A percentile compares a stretch with the other conserved stretches of the same genome.
These are phyloP conservation scores for Juglanconis oblonga DNA, from an alignment of 2,329 filamentous ascomycete genomes.

Conservation along the genomic window DNA sequence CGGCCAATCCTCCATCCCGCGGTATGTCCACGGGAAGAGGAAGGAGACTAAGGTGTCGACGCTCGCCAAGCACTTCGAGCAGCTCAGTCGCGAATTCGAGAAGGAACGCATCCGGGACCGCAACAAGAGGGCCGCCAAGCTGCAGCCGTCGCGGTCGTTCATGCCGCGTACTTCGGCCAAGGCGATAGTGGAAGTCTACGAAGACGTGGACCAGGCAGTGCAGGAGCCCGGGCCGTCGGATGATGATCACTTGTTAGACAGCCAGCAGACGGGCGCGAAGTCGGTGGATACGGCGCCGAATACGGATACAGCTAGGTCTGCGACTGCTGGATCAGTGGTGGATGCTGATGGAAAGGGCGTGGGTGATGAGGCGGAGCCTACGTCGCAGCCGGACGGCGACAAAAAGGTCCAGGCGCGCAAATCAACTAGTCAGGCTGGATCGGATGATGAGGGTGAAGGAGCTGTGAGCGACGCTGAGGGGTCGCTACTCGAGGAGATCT, in stretches of 20 bases:
- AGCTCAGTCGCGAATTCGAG: conserved; percentile 93
- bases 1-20: conserved; percentile 76
- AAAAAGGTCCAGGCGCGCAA: conserved; percentile 44
- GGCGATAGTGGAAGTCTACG: conserved; percentile 93
- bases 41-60: conserved; percentile 80
- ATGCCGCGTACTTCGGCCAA: conserved; percentile 86
- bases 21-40: conserved; percentile 71
- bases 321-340: conserved; percentile 15
- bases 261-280: conserved; percentile 32
- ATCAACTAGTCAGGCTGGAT: conserved; percentile 57
- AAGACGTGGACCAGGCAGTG: conserved; percentile 88
- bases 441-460: conserved; percentile 56
- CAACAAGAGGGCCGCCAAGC: conserved; percentile 74
- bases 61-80: conserved; percentile 94
- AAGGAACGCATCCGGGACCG: conserved; percentile 87
- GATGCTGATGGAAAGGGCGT: conserved; percentile 13
- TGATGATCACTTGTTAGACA: conserved; percentile 50
- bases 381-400: conserved; percentile 36
- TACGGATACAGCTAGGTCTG: conserved; percentile 18
- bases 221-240: conserved; percentile 70
- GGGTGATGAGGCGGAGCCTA: conserved; percentile 16
- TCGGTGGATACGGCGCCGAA: conserved; percentile 27
- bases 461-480: conserved; percentile 70
- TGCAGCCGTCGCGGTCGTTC: conserved; percentile 72
- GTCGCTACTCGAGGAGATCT: conserved; percentile 64